phyloP scores from a whole-genome alignment of 257 asterid species.

The Linaria vulgaris region DNA sequence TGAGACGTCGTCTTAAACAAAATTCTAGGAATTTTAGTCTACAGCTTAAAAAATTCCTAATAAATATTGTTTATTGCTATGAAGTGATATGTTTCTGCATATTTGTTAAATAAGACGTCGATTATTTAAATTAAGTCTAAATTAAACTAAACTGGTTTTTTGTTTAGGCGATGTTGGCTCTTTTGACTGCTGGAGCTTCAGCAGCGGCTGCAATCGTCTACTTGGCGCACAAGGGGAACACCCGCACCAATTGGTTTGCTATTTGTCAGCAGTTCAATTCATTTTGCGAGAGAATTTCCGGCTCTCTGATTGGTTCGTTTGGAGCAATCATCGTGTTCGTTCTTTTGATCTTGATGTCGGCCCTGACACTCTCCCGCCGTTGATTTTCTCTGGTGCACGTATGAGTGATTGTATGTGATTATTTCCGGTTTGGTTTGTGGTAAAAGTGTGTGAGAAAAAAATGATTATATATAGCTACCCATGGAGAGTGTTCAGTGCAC shows the following conservation, averaged over 20 bases:
- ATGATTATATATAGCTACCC: too few species aligned
- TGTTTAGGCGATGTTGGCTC: constrained; percentile 59
- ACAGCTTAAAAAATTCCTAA: too few species aligned
- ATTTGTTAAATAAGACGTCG: too few species aligned
- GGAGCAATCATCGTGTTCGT: constrained; percentile 46
- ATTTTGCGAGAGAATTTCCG: constrained; percentile 69
- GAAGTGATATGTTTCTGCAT: too few species aligned
- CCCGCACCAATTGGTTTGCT: constrained; percentile 66
- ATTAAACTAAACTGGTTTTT: not conserved
- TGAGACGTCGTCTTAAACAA: too few species aligned
- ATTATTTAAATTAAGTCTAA: not conserved
- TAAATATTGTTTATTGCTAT: too few species aligned
- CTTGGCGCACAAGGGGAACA: constrained; percentile 80
- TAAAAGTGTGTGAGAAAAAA: too few species aligned
- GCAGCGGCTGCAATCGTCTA: constrained; percentile 87
- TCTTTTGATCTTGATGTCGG: constrained; percentile 51
- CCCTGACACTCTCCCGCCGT: constrained; percentile 48
- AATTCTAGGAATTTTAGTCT: too few species aligned
- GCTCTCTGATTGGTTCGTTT: constrained; percentile 67
- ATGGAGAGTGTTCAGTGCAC: too few species aligned
- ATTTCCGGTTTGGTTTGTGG: too few species aligned
- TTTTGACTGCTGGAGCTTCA: constrained; percentile 61
- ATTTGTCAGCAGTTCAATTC: constrained; percentile 73
- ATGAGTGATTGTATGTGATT: too few species aligned
- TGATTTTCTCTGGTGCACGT: constrained; percentile 15